These are phyloP conservation scores for Chaetomium globosum DNA, from an alignment of 2,329 filamentous ascomycete species.

Conservation along the genomic window DNA sequence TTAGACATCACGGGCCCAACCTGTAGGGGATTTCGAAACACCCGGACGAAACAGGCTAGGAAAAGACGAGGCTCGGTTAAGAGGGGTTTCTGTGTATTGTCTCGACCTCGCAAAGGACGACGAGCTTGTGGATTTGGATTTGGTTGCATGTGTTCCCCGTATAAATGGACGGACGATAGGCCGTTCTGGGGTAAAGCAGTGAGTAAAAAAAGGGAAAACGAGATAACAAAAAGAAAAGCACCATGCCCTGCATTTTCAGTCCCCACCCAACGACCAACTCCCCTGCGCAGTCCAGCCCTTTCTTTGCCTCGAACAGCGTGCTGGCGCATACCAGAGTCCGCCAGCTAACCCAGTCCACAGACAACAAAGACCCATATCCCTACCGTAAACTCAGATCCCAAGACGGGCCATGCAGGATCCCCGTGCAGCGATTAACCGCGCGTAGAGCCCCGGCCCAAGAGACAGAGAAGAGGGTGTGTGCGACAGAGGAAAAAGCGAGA, in stretches of 20 bases:
- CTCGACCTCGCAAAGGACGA: conserved; percentile 8
- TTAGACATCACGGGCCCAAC: background rate
- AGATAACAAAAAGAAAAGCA: conserved; percentile 39
- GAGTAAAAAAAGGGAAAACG: conserved; percentile 26
- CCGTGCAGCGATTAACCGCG: conserved; percentile 20
- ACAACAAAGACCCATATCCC: conserved; percentile 16
- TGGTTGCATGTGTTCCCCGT: conserved; percentile 7
- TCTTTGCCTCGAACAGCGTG: conserved; percentile 40
- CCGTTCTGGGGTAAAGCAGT: conserved; percentile 18
- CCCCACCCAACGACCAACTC: conserved; percentile 43
- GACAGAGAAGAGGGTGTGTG: conserved; percentile 22
- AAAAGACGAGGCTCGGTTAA: conserved; percentile 10
- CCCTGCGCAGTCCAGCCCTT: conserved; percentile 42
- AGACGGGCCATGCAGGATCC: conserved; percentile 5
- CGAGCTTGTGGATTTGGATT: conserved; percentile 13
- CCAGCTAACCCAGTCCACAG: conserved; percentile 30
- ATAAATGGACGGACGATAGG: conserved; percentile 20
- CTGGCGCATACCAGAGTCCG: conserved; percentile 35
- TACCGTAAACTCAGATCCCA: conserved; percentile 19
- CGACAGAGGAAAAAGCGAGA: conserved; percentile 24
- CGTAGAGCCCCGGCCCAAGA: conserved; percentile 11
- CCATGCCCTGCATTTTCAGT: conserved; percentile 47
- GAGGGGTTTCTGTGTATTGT: conserved; percentile 19
- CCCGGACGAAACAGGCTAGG: background rate
- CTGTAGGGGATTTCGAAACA: background rate